A percentile compares a stretch with the other conserved stretches of the same genome.
phyloP scores from a whole-genome alignment of 306 rosid genomes.

The Vigna hirtella region DNA sequence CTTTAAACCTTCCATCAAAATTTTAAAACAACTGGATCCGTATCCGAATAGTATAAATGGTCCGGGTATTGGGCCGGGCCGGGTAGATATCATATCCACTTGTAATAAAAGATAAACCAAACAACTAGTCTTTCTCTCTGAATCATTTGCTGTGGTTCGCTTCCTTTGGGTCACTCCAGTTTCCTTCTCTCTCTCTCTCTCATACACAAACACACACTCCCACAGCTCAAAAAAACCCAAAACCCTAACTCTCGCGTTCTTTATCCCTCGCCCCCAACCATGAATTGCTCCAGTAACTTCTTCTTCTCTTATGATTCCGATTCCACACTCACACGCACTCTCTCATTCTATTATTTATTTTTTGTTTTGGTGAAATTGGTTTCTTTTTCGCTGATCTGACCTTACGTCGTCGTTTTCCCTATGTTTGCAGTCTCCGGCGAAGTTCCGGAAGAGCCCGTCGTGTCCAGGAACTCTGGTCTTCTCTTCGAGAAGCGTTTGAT shows the following conservation, averaged over 20 bases:
- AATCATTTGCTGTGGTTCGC: constrained; percentile 4
- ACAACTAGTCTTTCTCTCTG: not conserved
- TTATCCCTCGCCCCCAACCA: constrained; percentile 22
- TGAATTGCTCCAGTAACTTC: constrained; percentile 53
- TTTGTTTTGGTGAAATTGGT: not conserved
- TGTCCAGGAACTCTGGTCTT: constrained; percentile 78
- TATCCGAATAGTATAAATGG: not conserved
- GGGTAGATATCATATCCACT: not conserved
- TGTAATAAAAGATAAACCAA: constrained; percentile 1
- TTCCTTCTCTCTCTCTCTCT: constrained; percentile 15
- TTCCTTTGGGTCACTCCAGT: constrained; percentile 1
- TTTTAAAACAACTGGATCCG: not conserved
- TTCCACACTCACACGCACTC: not conserved
- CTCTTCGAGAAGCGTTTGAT: constrained; percentile 91
- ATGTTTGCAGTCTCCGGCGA: constrained; percentile 86
- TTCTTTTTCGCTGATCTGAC: constrained; percentile 49
- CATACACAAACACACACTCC: not conserved
- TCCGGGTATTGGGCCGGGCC: constrained; percentile 34
- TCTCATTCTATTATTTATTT: not conserved
- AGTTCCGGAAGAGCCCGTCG: constrained; percentile 99
- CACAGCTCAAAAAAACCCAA: constrained; percentile 43
- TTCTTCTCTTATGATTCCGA: not conserved
- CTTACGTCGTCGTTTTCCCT: not conserved
- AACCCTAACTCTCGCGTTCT: constrained; percentile 40
- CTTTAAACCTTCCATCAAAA: too few species aligned